Conservation (phyloP, 768 basidiomycete genomes). For the Favolaschia claudopus region DNA sequence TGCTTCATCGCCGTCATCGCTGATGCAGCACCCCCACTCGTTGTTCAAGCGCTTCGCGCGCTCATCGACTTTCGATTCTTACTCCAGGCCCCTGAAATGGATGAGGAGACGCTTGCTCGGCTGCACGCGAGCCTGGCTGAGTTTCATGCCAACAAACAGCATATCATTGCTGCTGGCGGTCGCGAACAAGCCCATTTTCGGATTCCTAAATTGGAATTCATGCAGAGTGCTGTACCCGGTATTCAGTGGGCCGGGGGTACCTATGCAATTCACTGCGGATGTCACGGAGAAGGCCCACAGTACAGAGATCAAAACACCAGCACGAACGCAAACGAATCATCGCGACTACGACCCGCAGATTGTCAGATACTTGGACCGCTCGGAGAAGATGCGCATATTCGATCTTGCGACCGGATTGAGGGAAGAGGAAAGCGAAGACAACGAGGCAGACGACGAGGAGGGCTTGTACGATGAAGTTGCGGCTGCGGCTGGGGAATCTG, state of each 20-base stretch:
- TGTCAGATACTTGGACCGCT: constrained; percentile 37
- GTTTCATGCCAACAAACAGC: constrained; percentile 46
- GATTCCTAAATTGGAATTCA: constrained; percentile 52
- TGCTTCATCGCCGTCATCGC: constrained; percentile 45
- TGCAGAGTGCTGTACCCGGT: constrained; percentile 40
- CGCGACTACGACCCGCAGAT: constrained; percentile 44
- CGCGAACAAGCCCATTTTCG: constrained; percentile 41
- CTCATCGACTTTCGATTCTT: constrained; percentile 47
- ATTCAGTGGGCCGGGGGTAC: constrained; percentile 38
- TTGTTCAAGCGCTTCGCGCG: constrained; percentile 42
- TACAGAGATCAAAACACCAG: constrained; percentile 40
- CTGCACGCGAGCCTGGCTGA: constrained; percentile 31
- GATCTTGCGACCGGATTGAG: constrained; percentile 32
- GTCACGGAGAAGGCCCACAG: constrained; percentile 43
- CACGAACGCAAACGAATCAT: constrained; percentile 37
- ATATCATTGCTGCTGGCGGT: constrained; percentile 39
- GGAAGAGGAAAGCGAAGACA: constrained; percentile 16
- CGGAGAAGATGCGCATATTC: constrained; percentile 40
- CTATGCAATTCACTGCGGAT: constrained; percentile 45
- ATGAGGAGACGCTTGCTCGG: constrained; percentile 22
- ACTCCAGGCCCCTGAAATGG: constrained; percentile 39
- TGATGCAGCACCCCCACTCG: constrained; percentile 35
- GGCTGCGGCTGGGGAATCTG: not conserved
- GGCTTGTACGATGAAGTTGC: not conserved
- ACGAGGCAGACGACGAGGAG: constrained; percentile 2